Evolutionary conservation across 2,329 filamentous ascomycete genomes (phyloP).

Genomic region (Penicillium sp.): DNA sequence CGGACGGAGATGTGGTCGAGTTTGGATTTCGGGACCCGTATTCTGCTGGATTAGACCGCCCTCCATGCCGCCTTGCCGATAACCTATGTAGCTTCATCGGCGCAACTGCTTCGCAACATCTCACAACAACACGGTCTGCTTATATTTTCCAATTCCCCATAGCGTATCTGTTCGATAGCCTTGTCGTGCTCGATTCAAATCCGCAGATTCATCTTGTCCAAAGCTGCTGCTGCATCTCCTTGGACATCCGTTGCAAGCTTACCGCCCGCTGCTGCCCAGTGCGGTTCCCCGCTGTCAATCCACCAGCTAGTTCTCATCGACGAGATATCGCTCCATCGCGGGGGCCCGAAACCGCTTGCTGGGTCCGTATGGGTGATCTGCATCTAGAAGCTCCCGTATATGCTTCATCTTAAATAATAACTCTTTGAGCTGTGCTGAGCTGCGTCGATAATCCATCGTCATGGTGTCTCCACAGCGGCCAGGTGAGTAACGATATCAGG

Average conservation of each 20-base stretch:
- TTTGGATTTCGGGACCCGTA: constrained; percentile 32
- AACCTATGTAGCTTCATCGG: constrained; percentile 24
- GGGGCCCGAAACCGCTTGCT: background rate
- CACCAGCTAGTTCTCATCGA: constrained; percentile 22
- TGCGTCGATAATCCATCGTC: constrained; percentile 14
- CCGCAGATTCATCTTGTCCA: background rate
- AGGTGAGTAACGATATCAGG: constrained; percentile 33
- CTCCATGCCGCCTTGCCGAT: constrained; percentile 12
- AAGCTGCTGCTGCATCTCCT: background rate
- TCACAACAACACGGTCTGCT: background rate
- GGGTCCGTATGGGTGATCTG: constrained; percentile 7
- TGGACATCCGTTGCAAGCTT: constrained; percentile 19
- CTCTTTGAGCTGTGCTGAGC: background rate
- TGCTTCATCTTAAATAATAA: background rate
- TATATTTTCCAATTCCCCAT: background rate
- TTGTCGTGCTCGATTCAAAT: background rate
- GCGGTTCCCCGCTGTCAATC: constrained; percentile 35
- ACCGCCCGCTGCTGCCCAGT: constrained; percentile 28
- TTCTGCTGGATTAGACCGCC: constrained; percentile 36
- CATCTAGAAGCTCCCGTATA: background rate
- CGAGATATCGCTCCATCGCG: constrained; percentile 8
- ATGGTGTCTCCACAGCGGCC: constrained; percentile 40
- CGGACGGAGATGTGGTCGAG: constrained; percentile 31
- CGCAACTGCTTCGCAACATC: background rate
- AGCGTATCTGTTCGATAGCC: background rate